Conservation (phyloP, 257 asterid species). For the Scutellaria baicalensis region DNA sequence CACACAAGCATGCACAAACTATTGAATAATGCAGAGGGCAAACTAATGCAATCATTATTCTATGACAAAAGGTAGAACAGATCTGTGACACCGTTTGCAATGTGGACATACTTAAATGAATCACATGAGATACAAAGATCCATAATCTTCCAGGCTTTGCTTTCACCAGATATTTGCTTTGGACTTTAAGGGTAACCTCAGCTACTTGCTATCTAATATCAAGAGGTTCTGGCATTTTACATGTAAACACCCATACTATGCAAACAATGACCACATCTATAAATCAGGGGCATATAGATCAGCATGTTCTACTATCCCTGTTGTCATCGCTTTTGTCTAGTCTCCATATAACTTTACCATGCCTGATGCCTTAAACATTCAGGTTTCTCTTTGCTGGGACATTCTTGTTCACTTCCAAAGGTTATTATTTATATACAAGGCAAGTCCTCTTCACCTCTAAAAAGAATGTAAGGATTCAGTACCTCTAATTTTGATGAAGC, state of each 20-base stretch:
- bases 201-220: neutral
- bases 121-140: neutral
- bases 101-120: neutral
- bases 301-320: neutral
- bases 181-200: neutral
- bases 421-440: neutral
- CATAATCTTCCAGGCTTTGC: neutral
- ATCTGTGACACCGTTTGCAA: neutral
- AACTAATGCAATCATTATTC: neutral
- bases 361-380: neutral
- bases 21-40: neutral
- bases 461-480: neutral
- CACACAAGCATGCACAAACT: neutral
- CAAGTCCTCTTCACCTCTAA: neutral
- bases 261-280: neutral
- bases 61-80: neutral
- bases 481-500: neutral
- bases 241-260: neutral
- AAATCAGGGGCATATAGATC: neutral
- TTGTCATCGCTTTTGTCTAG: neutral
- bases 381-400: neutral
- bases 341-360: neutral
- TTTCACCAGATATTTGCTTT: neutral
- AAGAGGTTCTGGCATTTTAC: neutral
- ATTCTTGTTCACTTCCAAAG: neutral